Evolutionary conservation across 2,329 filamentous ascomycete species (phyloP).

Genomic region (Aspergillus novofumigatus): DNA sequence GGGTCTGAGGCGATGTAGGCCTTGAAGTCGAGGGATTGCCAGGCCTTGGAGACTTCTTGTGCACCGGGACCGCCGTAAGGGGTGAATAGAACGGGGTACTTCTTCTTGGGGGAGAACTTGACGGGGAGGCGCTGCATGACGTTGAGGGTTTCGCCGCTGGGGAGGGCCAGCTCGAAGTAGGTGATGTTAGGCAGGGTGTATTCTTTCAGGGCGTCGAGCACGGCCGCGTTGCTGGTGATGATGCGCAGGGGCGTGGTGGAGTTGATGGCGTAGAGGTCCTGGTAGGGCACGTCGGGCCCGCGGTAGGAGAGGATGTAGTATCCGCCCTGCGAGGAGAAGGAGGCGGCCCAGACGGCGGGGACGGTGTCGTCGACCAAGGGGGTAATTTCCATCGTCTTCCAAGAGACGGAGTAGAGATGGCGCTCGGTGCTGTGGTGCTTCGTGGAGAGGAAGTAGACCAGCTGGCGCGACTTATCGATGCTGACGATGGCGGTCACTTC

Average conservation of each 20-base stretch:
- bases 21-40: constrained; percentile 54
- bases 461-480: constrained; percentile 52
- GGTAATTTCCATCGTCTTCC: constrained; percentile 49
- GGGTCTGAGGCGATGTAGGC: constrained; percentile 64
- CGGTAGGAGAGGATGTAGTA: constrained; percentile 64
- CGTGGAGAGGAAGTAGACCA: constrained; percentile 64
- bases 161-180: constrained; percentile 60
- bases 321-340: constrained; percentile 58
- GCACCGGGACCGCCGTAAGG: constrained; percentile 66
- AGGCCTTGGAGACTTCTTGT: constrained; percentile 58
- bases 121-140: constrained; percentile 63
- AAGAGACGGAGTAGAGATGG: constrained; percentile 64
- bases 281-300: constrained; percentile 65
- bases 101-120: constrained; percentile 59
- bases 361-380: constrained; percentile 59
- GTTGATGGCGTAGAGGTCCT: constrained; percentile 60
- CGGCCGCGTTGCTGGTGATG: constrained; percentile 56
- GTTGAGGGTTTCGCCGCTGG: constrained; percentile 58
- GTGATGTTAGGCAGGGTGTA: constrained; percentile 63
- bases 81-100: constrained; percentile 64
- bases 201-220: constrained; percentile 52
- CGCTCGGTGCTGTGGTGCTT: constrained; percentile 63
- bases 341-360: constrained; percentile 59
- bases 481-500: constrained; percentile 59
- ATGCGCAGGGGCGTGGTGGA: constrained; percentile 53